Conservation (phyloP, 2,329 filamentous ascomycete species). For the Alternaria solani region DNA sequence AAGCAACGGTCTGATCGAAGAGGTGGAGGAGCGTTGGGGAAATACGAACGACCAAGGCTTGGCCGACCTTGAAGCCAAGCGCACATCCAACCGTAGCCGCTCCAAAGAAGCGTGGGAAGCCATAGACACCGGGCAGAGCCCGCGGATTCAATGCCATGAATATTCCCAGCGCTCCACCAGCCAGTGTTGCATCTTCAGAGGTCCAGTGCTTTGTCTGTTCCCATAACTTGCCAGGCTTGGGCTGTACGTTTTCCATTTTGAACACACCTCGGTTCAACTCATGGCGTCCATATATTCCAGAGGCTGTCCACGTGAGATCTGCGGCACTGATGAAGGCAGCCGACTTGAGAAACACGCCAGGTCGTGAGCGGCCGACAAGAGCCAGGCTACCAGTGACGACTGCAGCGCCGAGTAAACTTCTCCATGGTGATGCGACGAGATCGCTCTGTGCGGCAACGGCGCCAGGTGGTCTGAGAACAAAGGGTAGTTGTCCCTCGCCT, state of each 20-base stretch:
- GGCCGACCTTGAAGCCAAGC: conserved; percentile 15
- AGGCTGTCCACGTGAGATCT: conserved; percentile 17
- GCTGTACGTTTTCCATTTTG: conserved; percentile 26
- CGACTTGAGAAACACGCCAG: conserved; percentile 26
- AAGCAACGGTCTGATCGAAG: conserved; percentile 4
- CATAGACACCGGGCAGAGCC: conserved; percentile 25
- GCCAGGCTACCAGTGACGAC: conserved; percentile 22
- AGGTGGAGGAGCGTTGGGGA: conserved; percentile 7
- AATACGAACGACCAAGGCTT: conserved; percentile 1
- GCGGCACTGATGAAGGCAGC: conserved; percentile 19
- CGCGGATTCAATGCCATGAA: conserved; percentile 25
- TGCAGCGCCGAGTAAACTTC: conserved; percentile 15
- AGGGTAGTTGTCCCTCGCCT: conserved; percentile 34
- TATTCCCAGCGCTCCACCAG: conserved; percentile 24
- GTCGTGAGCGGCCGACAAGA: conserved; percentile 24
- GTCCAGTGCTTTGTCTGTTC: conserved; percentile 30
- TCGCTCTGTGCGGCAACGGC: conserved; percentile 15
- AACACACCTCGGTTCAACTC: conserved; percentile 31
- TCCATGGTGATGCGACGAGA: conserved; percentile 14
- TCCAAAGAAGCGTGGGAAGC: conserved; percentile 28
- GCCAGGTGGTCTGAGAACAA: conserved; percentile 14
- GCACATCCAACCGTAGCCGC: conserved; percentile 25
- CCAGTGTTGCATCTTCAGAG: conserved; percentile 23
- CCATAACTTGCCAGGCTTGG: conserved; percentile 29
- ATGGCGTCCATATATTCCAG: conserved; percentile 20